Conservation (phyloP, 2,329 filamentous ascomycete species). For the Pseudogymnoascus sp. region DNA sequence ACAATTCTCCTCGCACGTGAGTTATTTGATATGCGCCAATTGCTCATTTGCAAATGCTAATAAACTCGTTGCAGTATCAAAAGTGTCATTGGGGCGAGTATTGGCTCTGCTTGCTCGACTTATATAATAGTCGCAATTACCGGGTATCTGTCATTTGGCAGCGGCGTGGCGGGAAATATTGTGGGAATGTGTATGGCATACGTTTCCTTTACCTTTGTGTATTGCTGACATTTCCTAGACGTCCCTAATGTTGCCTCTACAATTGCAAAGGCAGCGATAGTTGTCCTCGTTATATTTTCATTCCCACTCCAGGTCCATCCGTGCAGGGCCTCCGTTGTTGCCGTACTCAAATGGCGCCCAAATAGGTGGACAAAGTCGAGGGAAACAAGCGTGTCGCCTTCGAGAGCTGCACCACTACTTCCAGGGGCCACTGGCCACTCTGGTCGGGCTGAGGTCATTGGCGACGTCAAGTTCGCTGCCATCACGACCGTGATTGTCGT, state of each 20-base stretch:
- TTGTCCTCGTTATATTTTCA: slow-evolving; percentile 91
- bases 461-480: slow-evolving; percentile 78
- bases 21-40: neutral
- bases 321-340: slow-evolving; percentile 88
- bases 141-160: slow-evolving; percentile 91
- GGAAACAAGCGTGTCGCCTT: slow-evolving; percentile 29
- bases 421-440: slow-evolving; percentile 31
- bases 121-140: slow-evolving; percentile 92
- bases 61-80: slow-evolving; percentile 49
- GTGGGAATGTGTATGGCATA: slow-evolving; percentile 70
- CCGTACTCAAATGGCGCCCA: slow-evolving; percentile 87
- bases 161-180: slow-evolving; percentile 84
- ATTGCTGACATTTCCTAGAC: slow-evolving; percentile 10
- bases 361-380: slow-evolving; percentile 31
- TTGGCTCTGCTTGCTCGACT: slow-evolving; percentile 76
- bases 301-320: slow-evolving; percentile 94
- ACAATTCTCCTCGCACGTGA: slow-evolving; percentile 60
- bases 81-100: slow-evolving; percentile 71
- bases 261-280: slow-evolving; percentile 89
- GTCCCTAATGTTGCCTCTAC: slow-evolving; percentile 69
- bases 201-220: neutral
- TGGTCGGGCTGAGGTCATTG: slow-evolving; percentile 56
- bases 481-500: slow-evolving; percentile 83
- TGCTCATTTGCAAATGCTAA: neutral
- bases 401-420: slow-evolving; percentile 33